Percentiles rank a stretch among this genome's conserved stretches.
Conservation (phyloP, 208 protist genomes). For the Leishmania martiniquensis region DNA sequence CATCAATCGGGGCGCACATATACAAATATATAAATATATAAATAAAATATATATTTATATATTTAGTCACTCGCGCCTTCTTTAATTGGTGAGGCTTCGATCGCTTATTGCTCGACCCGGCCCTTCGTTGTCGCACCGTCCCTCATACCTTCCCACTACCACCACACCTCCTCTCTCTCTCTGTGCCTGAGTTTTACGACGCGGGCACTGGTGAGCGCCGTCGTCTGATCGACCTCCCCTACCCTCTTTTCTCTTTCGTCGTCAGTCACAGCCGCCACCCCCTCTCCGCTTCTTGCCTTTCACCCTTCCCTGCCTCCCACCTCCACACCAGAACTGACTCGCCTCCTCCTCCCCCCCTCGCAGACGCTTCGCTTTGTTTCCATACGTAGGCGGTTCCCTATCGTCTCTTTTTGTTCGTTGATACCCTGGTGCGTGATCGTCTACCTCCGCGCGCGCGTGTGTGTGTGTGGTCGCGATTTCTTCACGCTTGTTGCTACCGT, state of each 20-base stretch:
- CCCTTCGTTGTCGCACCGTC: not conserved
- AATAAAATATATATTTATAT: too few relatives aligned
- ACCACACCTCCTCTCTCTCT: not conserved
- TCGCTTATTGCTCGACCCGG: not conserved
- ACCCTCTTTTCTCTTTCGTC: too few relatives aligned
- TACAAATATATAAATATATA: too few relatives aligned
- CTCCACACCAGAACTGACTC: too few relatives aligned
- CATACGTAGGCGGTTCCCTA: not conserved
- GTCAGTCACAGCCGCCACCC: not conserved
- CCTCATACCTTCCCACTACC: not conserved
- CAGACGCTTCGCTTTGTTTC: not conserved
- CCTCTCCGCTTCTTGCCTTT: not conserved
- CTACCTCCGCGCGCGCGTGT: not conserved
- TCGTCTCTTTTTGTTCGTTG: not conserved
- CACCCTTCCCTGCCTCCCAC: not conserved
- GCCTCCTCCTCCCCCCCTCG: not conserved
- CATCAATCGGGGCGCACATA: too few relatives aligned
- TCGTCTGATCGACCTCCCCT: too few relatives aligned
- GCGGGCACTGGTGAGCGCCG: not conserved
- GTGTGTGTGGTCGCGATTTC: not conserved
- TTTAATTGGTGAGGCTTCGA: not conserved
- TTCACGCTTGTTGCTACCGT: not conserved
- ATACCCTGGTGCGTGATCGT: not conserved
- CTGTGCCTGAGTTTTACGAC: too few relatives aligned
- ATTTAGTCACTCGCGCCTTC: not conserved